A percentile compares a stretch with the other conserved stretches of the same genome.
These are phyloP conservation scores for Starmerella bombicola DNA, from an alignment of 805 yeast species.

Conservation along the genomic window DNA sequence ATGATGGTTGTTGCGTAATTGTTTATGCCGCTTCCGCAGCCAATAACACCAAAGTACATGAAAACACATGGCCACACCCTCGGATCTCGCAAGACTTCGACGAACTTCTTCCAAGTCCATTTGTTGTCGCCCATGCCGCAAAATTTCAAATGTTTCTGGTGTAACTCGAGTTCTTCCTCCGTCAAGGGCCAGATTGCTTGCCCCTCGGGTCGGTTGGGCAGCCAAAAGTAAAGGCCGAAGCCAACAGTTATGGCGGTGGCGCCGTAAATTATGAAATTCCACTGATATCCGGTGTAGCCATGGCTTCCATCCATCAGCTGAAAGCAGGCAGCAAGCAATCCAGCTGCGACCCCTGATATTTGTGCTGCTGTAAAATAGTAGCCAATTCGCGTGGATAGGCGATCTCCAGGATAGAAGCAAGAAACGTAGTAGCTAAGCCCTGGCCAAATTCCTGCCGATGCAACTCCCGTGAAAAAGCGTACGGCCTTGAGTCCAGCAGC, in stretches of 20 bases:
- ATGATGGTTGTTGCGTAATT: constrained; percentile 73
- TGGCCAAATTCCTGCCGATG: constrained; percentile 85
- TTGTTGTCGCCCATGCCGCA: constrained; percentile 35
- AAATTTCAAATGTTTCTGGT: constrained; percentile 44
- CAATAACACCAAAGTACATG: constrained; percentile 90
- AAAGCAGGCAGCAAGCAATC: constrained; percentile 76
- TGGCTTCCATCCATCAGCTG: constrained; percentile 63
- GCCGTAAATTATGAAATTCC: constrained; percentile 75
- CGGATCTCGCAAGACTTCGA: constrained; percentile 43
- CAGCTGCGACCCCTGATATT: constrained; percentile 79
- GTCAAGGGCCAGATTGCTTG: constrained; percentile 30
- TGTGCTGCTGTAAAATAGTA: constrained; percentile 89
- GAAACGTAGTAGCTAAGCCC: constrained; percentile 75
- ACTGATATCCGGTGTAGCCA: constrained; percentile 74
- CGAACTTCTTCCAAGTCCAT: constrained; percentile 54
- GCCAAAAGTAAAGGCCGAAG: constrained; percentile 62
- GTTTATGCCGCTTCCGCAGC: constrained; percentile 74
- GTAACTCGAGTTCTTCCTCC: constrained; percentile 41
- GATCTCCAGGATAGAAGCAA: constrained; percentile 70
- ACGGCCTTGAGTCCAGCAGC: constrained; percentile 54
- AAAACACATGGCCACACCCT: constrained; percentile 69
- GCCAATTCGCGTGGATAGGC: constrained; percentile 69
- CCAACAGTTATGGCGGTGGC: constrained; percentile 53
- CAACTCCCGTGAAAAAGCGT: constrained; percentile 59
- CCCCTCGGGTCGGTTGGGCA: constrained; percentile 60